Evolutionary conservation across 176 grass and related monocot genomes (phyloP), one percentile per base, ranked within the genome.

Genomic region (Ensete glaucum): DNA sequence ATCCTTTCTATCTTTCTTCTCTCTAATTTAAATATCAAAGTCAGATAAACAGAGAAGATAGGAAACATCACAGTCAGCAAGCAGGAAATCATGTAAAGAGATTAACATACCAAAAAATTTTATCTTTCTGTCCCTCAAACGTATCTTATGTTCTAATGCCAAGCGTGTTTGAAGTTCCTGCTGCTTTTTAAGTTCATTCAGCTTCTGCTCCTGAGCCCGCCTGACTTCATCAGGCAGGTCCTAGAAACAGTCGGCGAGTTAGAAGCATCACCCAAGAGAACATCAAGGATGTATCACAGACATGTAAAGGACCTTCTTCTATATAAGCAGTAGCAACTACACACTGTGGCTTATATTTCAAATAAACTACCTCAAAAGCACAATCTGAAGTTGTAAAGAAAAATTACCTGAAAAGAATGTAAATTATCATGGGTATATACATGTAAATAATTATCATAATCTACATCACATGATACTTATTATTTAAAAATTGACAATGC

Each of bases 1-100:
- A 88, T 91, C 84, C 91, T 91, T 81, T 99, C 96, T 69, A 95
- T 84, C 79, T 99, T 99, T 79, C 91, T 81, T 76, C 96, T 99
- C 85, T 99, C 91, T 99, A 69, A 83, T 64, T 19, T 75, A 71
- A 10, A 82, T 64, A 78, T 68, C 34, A 78, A 0, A 17, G 77
- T 27, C 52, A 85, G 64, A 65, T 72, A 67, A 52, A 83, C 9
- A 29, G 29, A 52, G 15, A 53, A 54, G 19, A 62, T 63, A 69
- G 22, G 16, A n/a, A 73, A 58, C 49, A 23, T 9, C 11, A 73
- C 21, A 51, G 79, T 10, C 73, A 53, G 21, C 48, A 63, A 64
- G 78, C 12, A 77, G 2, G 50, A 24, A 48, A 72, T 71, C 0
- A 10, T 3, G 53, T 48, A 0, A 5, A 80, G 54, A 43, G 19